A percentile compares a stretch with the other conserved stretches of the same genome.
phyloP scores from a whole-genome alignment of 257 asterid species.

The Salvia splendens region DNA sequence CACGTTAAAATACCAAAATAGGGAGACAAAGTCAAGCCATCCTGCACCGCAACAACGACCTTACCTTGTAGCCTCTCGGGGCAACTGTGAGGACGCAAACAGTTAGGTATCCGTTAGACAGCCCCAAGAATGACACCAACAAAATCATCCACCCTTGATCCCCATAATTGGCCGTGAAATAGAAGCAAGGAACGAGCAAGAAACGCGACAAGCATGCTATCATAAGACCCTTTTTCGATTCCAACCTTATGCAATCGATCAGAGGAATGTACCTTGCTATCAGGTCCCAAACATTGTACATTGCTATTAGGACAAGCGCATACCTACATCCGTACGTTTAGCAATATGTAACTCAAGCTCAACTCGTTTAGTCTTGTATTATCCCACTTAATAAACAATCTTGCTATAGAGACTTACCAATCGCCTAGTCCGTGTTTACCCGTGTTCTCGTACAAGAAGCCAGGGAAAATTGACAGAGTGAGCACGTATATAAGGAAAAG shows the following conservation, averaged over 20 bases:
- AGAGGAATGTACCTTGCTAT: slow-evolving; percentile 67
- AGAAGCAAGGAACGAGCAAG: slow-evolving; percentile 76
- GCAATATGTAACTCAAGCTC: background rate
- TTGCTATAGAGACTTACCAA: slow-evolving; percentile 49
- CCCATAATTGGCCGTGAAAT: slow-evolving; percentile 87
- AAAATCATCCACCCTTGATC: slow-evolving; percentile 89
- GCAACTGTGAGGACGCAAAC: slow-evolving; percentile 73
- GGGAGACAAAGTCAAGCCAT: background rate
- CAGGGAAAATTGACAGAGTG: slow-evolving; percentile 83
- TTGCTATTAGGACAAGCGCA: slow-evolving; percentile 66
- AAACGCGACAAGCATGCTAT: slow-evolving; percentile 55
- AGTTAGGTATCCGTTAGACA: slow-evolving; percentile 81
- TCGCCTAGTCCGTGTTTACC: slow-evolving; percentile 72
- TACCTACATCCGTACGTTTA: slow-evolving; percentile 50
- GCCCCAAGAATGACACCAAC: slow-evolving; percentile 66
- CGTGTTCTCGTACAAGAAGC: slow-evolving; percentile 84
- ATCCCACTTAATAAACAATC: background rate
- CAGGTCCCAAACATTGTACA: slow-evolving; percentile 75
- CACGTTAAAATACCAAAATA: background rate
- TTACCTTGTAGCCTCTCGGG: slow-evolving; percentile 83
- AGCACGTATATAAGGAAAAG: slow-evolving; percentile 60
- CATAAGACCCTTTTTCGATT: slow-evolving; percentile 66
- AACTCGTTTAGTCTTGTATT: background rate
- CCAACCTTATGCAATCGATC: slow-evolving; percentile 45
- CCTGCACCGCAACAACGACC: background rate